Evolutionary conservation across 345 rosid genomes (phyloP).

Genomic region (Pistacia atlantica): DNA sequence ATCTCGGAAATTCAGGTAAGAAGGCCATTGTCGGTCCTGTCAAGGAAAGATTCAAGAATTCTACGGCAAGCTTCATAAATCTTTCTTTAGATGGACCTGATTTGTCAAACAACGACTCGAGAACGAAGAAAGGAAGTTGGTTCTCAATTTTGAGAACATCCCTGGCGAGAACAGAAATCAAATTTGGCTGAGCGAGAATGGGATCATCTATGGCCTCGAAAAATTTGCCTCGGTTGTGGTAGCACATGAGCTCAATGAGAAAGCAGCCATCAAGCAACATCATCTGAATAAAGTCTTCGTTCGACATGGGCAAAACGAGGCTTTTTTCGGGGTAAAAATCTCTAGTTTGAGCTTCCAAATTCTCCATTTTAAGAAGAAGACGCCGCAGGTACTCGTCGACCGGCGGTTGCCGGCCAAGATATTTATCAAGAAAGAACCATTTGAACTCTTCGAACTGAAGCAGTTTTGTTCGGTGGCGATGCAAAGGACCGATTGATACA

Average conservation of each 20-base stretch:
- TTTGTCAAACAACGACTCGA: slow-evolving; percentile 1
- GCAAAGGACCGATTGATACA: slow-evolving; percentile 28
- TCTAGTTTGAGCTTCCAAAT: not conserved
- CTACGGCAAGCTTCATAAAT: not conserved
- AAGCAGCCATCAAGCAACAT: slow-evolving; percentile 33
- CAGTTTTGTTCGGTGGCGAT: not conserved
- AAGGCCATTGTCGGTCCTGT: not conserved
- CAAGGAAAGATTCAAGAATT: not conserved
- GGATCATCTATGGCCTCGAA: not conserved
- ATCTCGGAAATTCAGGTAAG: not conserved
- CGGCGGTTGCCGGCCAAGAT: slow-evolving; percentile 18
- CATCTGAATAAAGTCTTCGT: slow-evolving; percentile 18
- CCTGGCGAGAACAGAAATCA: slow-evolving; percentile 20
- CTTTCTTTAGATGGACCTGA: not conserved
- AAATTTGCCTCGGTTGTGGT: slow-evolving; percentile 6
- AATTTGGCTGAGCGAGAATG: slow-evolving; percentile 18
- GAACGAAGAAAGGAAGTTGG: slow-evolving; percentile 29
- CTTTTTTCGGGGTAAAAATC: too few species aligned
- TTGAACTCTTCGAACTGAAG: slow-evolving; percentile 14
- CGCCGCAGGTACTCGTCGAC: not conserved
- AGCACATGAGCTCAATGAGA: slow-evolving; percentile 21
- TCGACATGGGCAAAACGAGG: too few species aligned
- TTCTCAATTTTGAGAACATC: slow-evolving; percentile 30
- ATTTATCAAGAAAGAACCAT: slow-evolving; percentile 12
- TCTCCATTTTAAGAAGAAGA: not conserved